These are phyloP conservation scores for Ilyonectria mors-panacis DNA, from an alignment of 2,329 filamentous ascomycete genomes.

Conservation along the genomic window DNA sequence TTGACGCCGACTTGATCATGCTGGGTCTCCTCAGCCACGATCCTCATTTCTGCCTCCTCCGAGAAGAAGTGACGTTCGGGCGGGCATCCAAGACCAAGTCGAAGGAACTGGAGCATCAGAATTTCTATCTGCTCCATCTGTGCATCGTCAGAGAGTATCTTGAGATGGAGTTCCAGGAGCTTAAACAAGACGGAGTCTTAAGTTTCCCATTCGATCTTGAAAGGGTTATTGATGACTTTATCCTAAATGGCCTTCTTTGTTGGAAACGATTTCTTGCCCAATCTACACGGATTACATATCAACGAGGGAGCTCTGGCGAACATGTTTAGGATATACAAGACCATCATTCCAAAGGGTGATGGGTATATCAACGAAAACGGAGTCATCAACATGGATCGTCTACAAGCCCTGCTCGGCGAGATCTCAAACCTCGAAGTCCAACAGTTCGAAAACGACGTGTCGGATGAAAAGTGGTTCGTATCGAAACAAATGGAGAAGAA, in stretches of 20 bases:
- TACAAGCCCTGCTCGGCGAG: conserved; percentile 84
- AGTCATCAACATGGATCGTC: conserved; percentile 87
- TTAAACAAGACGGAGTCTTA: conserved; percentile 81
- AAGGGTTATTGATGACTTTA: conserved; percentile 98
- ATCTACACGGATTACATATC: conserved; percentile 95
- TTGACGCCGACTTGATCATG: conserved; percentile 99
- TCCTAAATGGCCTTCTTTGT: conserved; percentile 99
- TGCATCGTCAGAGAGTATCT: conserved; percentile 98
- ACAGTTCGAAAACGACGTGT: conserved; percentile 92
- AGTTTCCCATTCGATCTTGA: conserved; percentile 92
- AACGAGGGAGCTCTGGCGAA: conserved; percentile 97
- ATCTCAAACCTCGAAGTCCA: conserved; percentile 89
- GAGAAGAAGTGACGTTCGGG: conserved; percentile 98
- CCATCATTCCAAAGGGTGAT: conserved; percentile 86
- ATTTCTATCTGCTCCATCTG: conserved; percentile 97
- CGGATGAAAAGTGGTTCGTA: conserved; percentile 92
- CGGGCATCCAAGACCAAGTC: conserved; percentile 89
- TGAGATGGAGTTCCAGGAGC: conserved; percentile 95
- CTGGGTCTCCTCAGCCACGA: conserved; percentile 96
- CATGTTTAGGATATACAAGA: conserved; percentile 98
- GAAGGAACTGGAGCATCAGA: conserved; percentile 98
- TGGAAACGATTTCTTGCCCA: conserved; percentile 98
- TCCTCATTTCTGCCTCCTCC: conserved; percentile 95
- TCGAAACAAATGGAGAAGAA: conserved; percentile 84
- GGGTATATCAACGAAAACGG: conserved; percentile 98